A percentile compares a stretch with the other conserved stretches of the same genome.
Conservation (phyloP, 2,329 filamentous ascomycete species). For the Penicillium freii region DNA sequence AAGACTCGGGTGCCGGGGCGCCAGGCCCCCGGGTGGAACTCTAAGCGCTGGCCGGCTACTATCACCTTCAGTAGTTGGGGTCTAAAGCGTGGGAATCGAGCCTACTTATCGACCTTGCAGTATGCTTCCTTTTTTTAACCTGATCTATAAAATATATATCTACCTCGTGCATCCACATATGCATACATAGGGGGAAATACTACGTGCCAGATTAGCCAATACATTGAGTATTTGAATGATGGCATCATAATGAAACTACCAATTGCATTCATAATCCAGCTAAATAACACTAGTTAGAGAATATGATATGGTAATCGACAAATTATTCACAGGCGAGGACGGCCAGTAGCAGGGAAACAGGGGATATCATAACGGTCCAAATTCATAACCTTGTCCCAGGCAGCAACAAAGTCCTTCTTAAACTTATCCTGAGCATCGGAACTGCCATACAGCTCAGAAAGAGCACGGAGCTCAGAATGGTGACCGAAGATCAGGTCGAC, state of each 20-base stretch:
- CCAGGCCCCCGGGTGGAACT: no score
- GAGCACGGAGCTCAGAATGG: conserved; percentile 70
- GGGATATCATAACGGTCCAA: conserved; percentile 66
- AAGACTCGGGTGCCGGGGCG: no score
- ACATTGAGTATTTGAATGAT: not conserved
- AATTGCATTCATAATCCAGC: not conserved
- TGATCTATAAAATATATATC: no score
- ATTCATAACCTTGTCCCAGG: conserved; percentile 74
- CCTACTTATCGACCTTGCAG: no score
- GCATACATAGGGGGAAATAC: no score
- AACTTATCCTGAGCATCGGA: conserved; percentile 63
- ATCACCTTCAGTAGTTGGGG: no score
- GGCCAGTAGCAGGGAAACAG: conserved; percentile 14
- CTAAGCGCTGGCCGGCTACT: no score
- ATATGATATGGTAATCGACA: not conserved
- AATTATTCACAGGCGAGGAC: conserved; percentile 21
- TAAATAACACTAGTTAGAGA: not conserved
- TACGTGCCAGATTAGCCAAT: not conserved
- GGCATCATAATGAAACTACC: no score
- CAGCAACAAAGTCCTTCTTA: conserved; percentile 67
- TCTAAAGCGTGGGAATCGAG: no score
- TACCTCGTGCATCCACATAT: no score
- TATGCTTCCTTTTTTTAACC: no score
- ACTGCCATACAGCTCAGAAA: conserved; percentile 67
- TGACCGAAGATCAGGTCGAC: conserved; percentile 69